Evolutionary conservation across 2,329 filamentous ascomycete species (phyloP), one percentile per base, ranked within the genome.

Genomic region (Fonsecaea pedrosoi): DNA sequence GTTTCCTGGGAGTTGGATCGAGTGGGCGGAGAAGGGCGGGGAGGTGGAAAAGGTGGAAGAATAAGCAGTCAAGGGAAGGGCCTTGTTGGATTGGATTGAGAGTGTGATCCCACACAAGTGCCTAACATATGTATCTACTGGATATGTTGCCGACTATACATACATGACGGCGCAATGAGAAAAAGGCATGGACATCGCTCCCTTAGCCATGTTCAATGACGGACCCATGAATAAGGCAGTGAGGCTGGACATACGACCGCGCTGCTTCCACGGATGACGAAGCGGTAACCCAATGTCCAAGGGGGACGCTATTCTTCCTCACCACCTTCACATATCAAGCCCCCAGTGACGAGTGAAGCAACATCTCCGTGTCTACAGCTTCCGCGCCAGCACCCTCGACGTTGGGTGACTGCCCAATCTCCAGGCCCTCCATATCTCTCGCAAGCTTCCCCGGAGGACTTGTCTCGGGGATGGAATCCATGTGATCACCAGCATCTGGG

Each of bases 371-470:
- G 67, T 85, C 82, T 71, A 89, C 85, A 82, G 97, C 94, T 75
- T 92, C 93, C 62, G 97, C 94, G 93, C 94, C 97, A 84, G 97
- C 92, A 75, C 96, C 92, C 77, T 91, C 87, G 76, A 84, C 42
- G 13, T 48, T 3, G 7, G 64, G 45, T 42, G 64, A 65, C 45
- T 42, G 50, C 30, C 60, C 56, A 34, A 69, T 60, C 18, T 58
- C 61, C 38, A 69, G 45, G 25, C 55, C 67, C 48, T 54, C 54
- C 37, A 69, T 34, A 12, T 69, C 56, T 38, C 60, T 61, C 15
- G 57, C 64, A 38, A 69, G 48, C 10, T 56, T 66, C 1, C 53
- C 45, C 13, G 63, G 59, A 35, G 67, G 64, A 53, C 67, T 69
- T 12, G 67, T 69, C 60, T 53, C 67, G 2, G 38, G 64, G 25